Base-by-base conservation (phyloP, 176 grass and related monocot species). In the Calamus simplicifolius region DNA sequence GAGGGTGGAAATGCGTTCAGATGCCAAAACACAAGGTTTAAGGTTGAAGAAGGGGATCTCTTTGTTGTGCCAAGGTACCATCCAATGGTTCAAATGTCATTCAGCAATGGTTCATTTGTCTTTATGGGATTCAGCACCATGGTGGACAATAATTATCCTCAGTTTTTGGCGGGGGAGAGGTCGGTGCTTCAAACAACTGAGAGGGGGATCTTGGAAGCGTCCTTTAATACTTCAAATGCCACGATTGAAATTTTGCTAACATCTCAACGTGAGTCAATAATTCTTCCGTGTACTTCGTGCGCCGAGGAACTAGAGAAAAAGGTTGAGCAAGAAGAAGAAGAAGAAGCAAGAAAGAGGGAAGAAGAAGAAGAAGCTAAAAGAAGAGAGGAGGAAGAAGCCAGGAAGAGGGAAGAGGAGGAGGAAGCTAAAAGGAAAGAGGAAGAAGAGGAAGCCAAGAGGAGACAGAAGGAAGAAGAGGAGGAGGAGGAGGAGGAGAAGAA, bases 121-220 rank as follows among this genome's bases (percentile, higher is more conserved):
- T 97, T 92, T 54, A 69, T 92, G 8, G 93, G 93, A 18, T 92
- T 97, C 71, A 88, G 81, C 87, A 92, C 87, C 14, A 67, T 75
- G 64, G 68, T 76, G 51, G 79, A 71, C 2, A 49, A 66, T 50
- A 97, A 97, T 78, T 77, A 81, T 75, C 93, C 93, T 1, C 93
- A 97, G 70, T 97, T 91, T 73, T 61, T 97, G 56, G 81, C 76
- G 5, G 93, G 87, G 48, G 65, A 38, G 31, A 35, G 64, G 0
- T 97, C 81, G 0, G 93, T 88, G 15, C 73, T 97, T 19, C 82
- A 75, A 26, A 59, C 65, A 14, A 78, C 88, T 18, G 67, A 79
- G 29, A 77, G 59, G 29, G 72, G 82, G 29, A 67, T 97, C 16
- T 30, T 97, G 23, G 56, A 78, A 6, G 19, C 60, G 51, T 60